Evolutionary conservation across 2,329 filamentous ascomycete species (phyloP).

Genomic region (Metarhizium sp.): DNA sequence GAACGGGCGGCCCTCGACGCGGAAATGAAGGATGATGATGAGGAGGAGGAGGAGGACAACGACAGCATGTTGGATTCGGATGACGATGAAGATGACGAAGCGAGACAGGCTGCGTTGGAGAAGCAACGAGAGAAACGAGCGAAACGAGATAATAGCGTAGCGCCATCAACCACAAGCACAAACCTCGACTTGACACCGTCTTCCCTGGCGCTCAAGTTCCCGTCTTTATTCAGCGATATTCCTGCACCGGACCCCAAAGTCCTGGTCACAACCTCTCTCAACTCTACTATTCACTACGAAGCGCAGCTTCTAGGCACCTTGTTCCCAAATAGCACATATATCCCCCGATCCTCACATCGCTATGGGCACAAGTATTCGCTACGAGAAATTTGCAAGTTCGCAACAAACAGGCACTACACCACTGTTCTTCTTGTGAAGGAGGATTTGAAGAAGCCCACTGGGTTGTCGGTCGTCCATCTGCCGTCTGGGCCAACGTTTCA

Average conservation of each 20-base stretch:
- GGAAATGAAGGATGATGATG: conserved; percentile 33
- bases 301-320: conserved; percentile 68
- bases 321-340: conserved; percentile 82
- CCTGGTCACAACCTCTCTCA: conserved; percentile 82
- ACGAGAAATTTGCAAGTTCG: conserved; percentile 81
- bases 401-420: conserved; percentile 72
- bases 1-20: conserved; percentile 38
- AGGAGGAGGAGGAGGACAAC: conserved; percentile 33
- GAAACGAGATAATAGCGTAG: conserved; percentile 39
- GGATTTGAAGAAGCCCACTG: conserved; percentile 75
- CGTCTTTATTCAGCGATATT: conserved; percentile 50
- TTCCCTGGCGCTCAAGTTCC: conserved; percentile 51
- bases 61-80: conserved; percentile 75
- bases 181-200: conserved; percentile 55
- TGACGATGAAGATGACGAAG: conserved; percentile 43
- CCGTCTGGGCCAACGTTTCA: conserved; percentile 85
- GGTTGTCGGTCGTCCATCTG: conserved; percentile 75
- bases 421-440: conserved; percentile 79
- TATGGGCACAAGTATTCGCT: conserved; percentile 88
- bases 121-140: conserved; percentile 36
- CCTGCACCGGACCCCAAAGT: conserved; percentile 65
- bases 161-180: conserved; percentile 52
- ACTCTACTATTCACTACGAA: conserved; percentile 79
- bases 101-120: conserved; percentile 31
- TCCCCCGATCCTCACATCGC: conserved; percentile 74